Evolutionary conservation across 805 yeast species (phyloP).

Genomic region (Suhomyces prunicola): DNA sequence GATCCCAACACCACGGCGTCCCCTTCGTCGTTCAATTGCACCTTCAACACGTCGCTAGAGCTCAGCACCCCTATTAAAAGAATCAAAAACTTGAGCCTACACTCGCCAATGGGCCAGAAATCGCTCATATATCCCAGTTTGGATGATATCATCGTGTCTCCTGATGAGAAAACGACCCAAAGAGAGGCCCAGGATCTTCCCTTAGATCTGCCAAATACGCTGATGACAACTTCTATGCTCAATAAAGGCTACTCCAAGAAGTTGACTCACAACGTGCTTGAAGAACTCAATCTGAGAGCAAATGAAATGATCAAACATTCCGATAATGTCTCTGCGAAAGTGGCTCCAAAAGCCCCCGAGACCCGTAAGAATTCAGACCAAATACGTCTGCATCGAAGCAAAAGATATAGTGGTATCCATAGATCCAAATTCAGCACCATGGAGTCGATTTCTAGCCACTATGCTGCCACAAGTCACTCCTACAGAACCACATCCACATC

Average conservation of each 20-base stretch:
- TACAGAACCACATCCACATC: not conserved
- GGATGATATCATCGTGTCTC: slow-evolving; percentile 8
- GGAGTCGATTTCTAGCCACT: slow-evolving; percentile 25
- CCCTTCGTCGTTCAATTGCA: slow-evolving; percentile 2
- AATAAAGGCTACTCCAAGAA: slow-evolving; percentile 47
- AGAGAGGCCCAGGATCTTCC: slow-evolving; percentile 1
- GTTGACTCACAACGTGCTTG: slow-evolving; percentile 43
- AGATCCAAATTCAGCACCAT: slow-evolving; percentile 29
- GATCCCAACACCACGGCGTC: slow-evolving; percentile 3
- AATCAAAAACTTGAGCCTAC: slow-evolving; percentile 29
- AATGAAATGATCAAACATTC: slow-evolving; percentile 28
- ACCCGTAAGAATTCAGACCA: not conserved
- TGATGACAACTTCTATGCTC: slow-evolving; percentile 23
- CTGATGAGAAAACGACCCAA: not conserved
- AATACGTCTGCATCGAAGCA: slow-evolving; percentile 14
- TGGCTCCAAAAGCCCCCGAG: slow-evolving; percentile 2
- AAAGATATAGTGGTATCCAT: slow-evolving; percentile 33
- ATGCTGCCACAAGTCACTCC: slow-evolving; percentile 12
- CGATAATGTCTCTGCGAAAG: slow-evolving; percentile 9
- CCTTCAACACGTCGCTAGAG: slow-evolving; percentile 11
- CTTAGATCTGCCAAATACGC: slow-evolving; percentile 2
- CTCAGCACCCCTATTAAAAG: slow-evolving; percentile 41
- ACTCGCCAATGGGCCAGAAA: slow-evolving; percentile 24
- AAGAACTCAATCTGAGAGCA: slow-evolving; percentile 43
- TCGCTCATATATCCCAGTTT: slow-evolving; percentile 12